A percentile compares a stretch with the other conserved stretches of the same genome.
Conservation (phyloP, 139 green algal species). For the Klebsormidium nitens region DNA sequence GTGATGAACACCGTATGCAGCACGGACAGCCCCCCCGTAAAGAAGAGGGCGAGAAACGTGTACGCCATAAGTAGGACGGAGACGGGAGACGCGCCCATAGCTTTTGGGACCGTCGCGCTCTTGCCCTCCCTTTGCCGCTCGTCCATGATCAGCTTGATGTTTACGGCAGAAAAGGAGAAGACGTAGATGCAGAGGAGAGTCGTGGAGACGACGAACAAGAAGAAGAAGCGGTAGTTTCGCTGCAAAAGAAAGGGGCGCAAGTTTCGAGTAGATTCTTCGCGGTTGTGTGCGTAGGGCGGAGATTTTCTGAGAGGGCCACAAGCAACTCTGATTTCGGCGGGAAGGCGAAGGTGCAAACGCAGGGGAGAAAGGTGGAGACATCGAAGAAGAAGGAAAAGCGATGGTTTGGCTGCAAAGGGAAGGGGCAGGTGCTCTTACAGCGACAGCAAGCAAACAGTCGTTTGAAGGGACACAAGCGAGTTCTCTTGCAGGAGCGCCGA, state of each 20-base stretch:
- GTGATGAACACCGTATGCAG: constrained; percentile 88
- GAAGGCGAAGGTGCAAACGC: no score
- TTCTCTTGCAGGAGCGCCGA: no score
- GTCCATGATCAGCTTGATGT: constrained; percentile 35
- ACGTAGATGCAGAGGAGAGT: constrained; percentile 77
- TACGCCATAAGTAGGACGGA: constrained; percentile 52
- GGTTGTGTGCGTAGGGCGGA: background rate
- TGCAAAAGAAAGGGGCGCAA: constrained; percentile 7
- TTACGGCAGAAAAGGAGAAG: constrained; percentile 58
- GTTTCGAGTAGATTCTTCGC: no score
- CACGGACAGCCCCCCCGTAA: constrained; percentile 82
- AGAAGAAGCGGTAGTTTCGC: constrained; percentile 97
- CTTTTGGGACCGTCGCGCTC: background rate
- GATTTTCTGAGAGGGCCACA: no score
- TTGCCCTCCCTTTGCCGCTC: background rate
- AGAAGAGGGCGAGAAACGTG: constrained; percentile 58
- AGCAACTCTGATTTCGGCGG: no score
- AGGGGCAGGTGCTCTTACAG: no score
- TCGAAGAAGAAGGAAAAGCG: no score
- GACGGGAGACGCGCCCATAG: constrained; percentile 46
- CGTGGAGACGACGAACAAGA: constrained; percentile 83
- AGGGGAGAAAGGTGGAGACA: no score
- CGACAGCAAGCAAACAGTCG: no score
- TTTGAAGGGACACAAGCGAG: no score
- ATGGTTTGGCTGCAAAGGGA: no score